phyloP scores from a whole-genome alignment of 2,329 filamentous ascomycete genomes.

The Westerdykella aurantiaca region DNA sequence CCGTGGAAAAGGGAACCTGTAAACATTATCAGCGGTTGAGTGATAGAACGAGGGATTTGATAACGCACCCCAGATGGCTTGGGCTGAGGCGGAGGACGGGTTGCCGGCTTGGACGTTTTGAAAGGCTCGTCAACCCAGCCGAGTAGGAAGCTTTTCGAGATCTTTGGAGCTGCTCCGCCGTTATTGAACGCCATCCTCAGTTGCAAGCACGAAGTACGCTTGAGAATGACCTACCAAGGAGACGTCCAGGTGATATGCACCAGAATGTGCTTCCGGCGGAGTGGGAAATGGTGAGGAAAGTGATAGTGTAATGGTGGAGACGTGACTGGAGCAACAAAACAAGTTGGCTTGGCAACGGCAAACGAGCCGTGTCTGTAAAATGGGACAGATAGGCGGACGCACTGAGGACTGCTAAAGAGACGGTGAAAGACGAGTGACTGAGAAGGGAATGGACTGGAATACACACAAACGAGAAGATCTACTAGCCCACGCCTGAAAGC shows the following conservation, averaged over 20 bases:
- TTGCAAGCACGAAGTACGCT: background rate
- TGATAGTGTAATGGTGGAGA: background rate
- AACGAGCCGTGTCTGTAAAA: background rate
- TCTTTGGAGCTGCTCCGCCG: constrained; percentile 4
- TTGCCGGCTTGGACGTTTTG: constrained; percentile 16
- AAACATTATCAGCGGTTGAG: background rate
- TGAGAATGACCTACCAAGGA: background rate
- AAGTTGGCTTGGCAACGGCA: constrained; percentile 11
- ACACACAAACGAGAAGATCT: background rate
- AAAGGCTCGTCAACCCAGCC: constrained; percentile 27
- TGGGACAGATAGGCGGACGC: background rate
- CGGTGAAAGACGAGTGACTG: background rate
- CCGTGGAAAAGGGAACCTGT: constrained; percentile 19
- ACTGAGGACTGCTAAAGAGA: background rate
- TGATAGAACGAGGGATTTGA: background rate
- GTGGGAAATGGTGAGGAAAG: background rate
- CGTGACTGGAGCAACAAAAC: background rate
- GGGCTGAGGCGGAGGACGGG: constrained; percentile 3
- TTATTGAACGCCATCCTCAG: constrained; percentile 13
- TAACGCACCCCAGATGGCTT: background rate
- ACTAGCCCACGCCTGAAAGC: background rate
- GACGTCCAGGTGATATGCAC: too few relatives aligned
- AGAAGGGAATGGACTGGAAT: background rate
- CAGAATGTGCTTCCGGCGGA: background rate
- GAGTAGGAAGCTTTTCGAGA: constrained; percentile 25